Evolutionary conservation across 495 filamentous ascomycete genomes (phyloP).

Genomic region (Penicillium riverlandense): DNA sequence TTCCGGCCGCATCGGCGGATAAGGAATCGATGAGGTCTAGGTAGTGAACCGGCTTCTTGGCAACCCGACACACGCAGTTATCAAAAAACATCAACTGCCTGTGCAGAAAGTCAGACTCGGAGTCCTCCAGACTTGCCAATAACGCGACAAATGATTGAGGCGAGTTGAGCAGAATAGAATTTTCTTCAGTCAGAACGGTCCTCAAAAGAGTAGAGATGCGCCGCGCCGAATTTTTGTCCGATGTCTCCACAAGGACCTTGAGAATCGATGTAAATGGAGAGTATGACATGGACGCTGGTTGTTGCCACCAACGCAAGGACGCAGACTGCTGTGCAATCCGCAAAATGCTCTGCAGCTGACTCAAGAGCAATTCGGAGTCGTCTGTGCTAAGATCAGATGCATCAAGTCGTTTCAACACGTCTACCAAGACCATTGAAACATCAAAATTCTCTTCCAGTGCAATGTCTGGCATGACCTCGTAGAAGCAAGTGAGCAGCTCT

Average conservation of each 20-base stretch:
- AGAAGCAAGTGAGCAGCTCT: conserved; percentile 69
- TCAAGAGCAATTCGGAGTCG: conserved; percentile 46
- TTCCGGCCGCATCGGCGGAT: conserved; percentile 27
- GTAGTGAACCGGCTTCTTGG: conserved; percentile 69
- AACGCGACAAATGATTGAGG: conserved; percentile 28
- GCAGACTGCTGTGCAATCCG: conserved; percentile 70
- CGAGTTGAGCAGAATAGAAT: conserved; percentile 25
- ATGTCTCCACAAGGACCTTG: conserved; percentile 30
- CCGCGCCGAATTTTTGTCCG: conserved; percentile 26
- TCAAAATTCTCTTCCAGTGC: conserved; percentile 82
- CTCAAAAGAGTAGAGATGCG: conserved; percentile 26
- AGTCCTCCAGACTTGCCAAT: conserved; percentile 38
- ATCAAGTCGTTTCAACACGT: conserved; percentile 49
- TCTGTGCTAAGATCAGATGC: conserved; percentile 23
- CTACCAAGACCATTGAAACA: conserved; percentile 65
- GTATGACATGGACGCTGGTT: conserved; percentile 39
- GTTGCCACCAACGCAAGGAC: conserved; percentile 76
- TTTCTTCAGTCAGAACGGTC: conserved; percentile 24
- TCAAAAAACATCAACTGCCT: conserved; percentile 59
- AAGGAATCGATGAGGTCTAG: conserved; percentile 39
- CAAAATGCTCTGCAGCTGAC: conserved; percentile 70
- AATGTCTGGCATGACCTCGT: conserved; percentile 70
- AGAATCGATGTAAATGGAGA: conserved; percentile 41
- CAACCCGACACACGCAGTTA: conserved; percentile 65
- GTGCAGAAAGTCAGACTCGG: conserved; percentile 21